phyloP scores from a whole-genome alignment of 192 early-diverging fungal genomes.

The Coemansia sp. region DNA sequence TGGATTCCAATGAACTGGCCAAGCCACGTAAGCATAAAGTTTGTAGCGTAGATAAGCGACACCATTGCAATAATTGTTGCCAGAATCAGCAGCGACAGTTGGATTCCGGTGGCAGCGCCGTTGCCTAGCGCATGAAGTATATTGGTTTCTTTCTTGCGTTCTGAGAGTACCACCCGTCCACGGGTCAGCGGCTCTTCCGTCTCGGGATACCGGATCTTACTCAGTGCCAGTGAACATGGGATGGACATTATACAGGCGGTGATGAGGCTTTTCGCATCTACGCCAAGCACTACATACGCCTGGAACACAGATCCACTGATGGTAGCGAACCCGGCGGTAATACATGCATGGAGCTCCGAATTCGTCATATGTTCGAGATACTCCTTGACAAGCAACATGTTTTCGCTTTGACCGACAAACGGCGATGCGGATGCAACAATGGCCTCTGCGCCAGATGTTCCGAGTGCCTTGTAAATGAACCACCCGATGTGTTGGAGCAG shows the following conservation, averaged over 20 bases:
- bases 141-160: constrained; percentile 66
- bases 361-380: constrained; percentile 82
- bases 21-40: constrained; percentile 71
- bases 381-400: constrained; percentile 77
- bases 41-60: constrained; percentile 65
- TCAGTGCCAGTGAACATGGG: constrained; percentile 77
- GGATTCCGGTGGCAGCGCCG: constrained; percentile 79
- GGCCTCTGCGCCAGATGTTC: constrained; percentile 79
- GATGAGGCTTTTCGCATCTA: constrained; percentile 64
- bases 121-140: constrained; percentile 79
- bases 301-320: constrained; percentile 83
- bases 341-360: constrained; percentile 81
- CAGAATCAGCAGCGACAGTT: constrained; percentile 70
- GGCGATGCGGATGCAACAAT: constrained; percentile 84
- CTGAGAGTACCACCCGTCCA: constrained; percentile 59
- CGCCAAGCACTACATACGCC: constrained; percentile 72
- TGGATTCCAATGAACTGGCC: constrained; percentile 63
- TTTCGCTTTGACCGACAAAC: constrained; percentile 85
- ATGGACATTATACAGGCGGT: constrained; percentile 89
- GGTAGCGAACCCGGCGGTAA: constrained; percentile 87
- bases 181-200: constrained; percentile 70
- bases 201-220: constrained; percentile 85
- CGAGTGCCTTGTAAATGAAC: constrained; percentile 68
- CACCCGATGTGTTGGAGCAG: constrained; percentile 65
- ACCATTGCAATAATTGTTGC: constrained; percentile 76